These are phyloP conservation scores for Lithospermum erythrorhizon DNA, from an alignment of 257 asterid genomes.

Conservation along the genomic window DNA sequence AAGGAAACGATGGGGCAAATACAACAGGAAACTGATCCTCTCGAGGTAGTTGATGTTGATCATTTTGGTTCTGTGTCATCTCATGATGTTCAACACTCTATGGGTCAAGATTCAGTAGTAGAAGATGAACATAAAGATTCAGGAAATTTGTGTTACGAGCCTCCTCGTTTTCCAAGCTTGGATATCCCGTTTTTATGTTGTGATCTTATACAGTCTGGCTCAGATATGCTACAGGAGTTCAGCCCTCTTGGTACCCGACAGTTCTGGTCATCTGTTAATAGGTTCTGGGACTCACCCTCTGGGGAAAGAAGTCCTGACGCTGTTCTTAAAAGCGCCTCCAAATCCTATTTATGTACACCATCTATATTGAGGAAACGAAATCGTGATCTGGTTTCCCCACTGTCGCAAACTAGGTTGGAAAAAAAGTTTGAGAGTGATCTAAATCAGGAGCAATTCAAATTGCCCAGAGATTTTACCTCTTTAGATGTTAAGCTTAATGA, in stretches of 20 bases:
- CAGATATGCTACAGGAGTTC: slow-evolving; percentile 78
- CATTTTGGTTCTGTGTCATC: slow-evolving; percentile 36
- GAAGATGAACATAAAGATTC: slow-evolving; percentile 37
- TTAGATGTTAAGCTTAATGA: slow-evolving; percentile 51
- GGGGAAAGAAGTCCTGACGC: slow-evolving; percentile 72
- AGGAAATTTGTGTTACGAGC: slow-evolving; percentile 70
- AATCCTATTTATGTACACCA: slow-evolving; percentile 67
- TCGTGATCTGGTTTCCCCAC: slow-evolving; percentile 79
- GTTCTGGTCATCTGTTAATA: slow-evolving; percentile 69
- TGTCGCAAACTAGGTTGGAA: slow-evolving; percentile 67
- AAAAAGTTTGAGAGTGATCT: slow-evolving; percentile 49
- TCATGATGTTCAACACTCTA: slow-evolving; percentile 26
- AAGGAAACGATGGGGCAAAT: slow-evolving; percentile 18
- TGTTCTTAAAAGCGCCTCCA: slow-evolving; percentile 80
- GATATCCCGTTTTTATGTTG: slow-evolving; percentile 88
- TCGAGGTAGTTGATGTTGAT: slow-evolving; percentile 40
- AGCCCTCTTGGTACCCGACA: slow-evolving; percentile 98
- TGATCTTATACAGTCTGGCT: slow-evolving; percentile 67
- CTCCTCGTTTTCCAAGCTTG: slow-evolving; percentile 90
- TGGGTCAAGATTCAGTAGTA: slow-evolving; percentile 19
- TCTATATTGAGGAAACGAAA: slow-evolving; percentile 83
- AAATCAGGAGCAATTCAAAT: slow-evolving; percentile 31
- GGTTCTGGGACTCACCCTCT: slow-evolving; percentile 85
- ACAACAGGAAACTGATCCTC: slow-evolving; percentile 27
- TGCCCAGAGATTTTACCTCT: slow-evolving; percentile 41